These are phyloP conservation scores for Clavispora fructus DNA, from an alignment of 805 yeast genomes.

Conservation along the genomic window DNA sequence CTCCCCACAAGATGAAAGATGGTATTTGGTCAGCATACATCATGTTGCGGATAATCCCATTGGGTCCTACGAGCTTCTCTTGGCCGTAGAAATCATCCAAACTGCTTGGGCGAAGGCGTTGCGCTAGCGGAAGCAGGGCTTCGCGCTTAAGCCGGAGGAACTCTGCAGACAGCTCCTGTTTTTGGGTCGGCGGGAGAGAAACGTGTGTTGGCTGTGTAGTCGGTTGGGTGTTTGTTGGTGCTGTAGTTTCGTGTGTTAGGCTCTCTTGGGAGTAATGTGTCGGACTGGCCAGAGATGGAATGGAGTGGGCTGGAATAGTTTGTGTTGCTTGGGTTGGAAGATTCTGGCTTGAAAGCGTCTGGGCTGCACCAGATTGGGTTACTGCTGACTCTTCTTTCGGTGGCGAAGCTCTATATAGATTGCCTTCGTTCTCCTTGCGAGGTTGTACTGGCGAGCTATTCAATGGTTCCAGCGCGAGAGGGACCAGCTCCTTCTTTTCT, in stretches of 20 bases:
- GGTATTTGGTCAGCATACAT: slow-evolving; percentile 31
- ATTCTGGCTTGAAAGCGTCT: background rate
- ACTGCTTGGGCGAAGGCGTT: slow-evolving; percentile 33
- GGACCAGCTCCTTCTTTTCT: background rate
- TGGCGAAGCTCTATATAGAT: background rate
- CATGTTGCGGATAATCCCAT: slow-evolving; percentile 33
- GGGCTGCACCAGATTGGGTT: background rate
- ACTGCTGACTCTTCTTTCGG: background rate
- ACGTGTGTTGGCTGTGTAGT: too few relatives aligned
- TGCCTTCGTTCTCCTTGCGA: background rate
- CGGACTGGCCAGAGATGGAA: too few relatives aligned
- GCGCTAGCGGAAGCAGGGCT: slow-evolving; percentile 33
- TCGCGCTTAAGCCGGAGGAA: slow-evolving; percentile 13
- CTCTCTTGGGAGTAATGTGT: too few relatives aligned
- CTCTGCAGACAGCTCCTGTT: slow-evolving; percentile 1
- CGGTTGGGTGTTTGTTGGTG: too few relatives aligned
- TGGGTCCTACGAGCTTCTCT: slow-evolving; percentile 33
- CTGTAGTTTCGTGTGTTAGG: too few relatives aligned
- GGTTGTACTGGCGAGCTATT: background rate
- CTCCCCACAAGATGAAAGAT: slow-evolving; percentile 40
- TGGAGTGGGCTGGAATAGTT: too few relatives aligned
- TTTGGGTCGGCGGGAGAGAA: background rate
- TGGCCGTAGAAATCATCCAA: slow-evolving; percentile 39
- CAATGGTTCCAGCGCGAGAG: background rate
- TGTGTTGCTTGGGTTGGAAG: background rate